Conservation (phyloP, 1,139 yeast species). For the Candida sojae region DNA sequence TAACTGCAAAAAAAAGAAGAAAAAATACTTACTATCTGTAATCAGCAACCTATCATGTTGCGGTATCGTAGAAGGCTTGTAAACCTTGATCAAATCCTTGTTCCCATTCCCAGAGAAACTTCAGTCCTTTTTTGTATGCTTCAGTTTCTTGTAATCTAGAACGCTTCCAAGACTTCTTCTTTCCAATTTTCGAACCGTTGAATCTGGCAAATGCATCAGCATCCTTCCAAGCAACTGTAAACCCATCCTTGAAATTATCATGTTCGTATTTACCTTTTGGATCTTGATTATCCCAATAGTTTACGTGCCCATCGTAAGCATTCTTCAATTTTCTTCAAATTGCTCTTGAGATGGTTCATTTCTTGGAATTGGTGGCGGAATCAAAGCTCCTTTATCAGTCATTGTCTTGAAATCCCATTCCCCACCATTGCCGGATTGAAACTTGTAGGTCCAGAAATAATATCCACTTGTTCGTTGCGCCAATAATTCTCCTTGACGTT, state of each 20-base stretch:
- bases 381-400: constrained; percentile 64
- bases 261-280: constrained; percentile 69
- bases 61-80: constrained; percentile 24
- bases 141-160: constrained; percentile 57
- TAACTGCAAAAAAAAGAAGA: too few relatives aligned
- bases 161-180: constrained; percentile 66
- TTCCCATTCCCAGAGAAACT: constrained; percentile 81
- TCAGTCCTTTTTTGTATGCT: constrained; percentile 53
- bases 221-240: constrained; percentile 73
- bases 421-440: constrained; percentile 88
- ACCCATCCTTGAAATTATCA: constrained; percentile 79
- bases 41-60: constrained; percentile 20
- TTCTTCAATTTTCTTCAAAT: constrained; percentile 41
- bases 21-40: too few relatives aligned
- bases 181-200: constrained; percentile 72
- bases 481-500: constrained; percentile 45
- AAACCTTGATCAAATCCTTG: constrained; percentile 76
- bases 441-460: constrained; percentile 91
- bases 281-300: constrained; percentile 70
- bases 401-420: constrained; percentile 93
- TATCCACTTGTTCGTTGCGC: constrained; percentile 59
- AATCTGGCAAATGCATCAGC: constrained; percentile 64
- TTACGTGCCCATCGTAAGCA: constrained; percentile 49
- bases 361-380: constrained; percentile 23
- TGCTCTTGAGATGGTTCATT: constrained; percentile 40